Evolutionary conservation across 805 yeast genomes (phyloP).

Genomic region (Geotrichum ghanense): DNA sequence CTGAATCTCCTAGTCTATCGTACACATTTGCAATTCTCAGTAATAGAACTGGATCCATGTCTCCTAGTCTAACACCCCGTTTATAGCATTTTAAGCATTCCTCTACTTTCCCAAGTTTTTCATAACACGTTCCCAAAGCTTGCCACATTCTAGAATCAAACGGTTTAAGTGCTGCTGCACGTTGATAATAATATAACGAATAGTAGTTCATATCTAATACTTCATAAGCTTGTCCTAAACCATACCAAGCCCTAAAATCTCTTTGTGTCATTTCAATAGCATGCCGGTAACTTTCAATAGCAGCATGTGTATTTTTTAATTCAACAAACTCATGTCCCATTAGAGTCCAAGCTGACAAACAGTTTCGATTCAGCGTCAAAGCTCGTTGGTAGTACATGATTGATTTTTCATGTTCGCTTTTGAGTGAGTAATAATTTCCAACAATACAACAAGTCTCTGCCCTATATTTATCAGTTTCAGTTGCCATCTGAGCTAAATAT

Average conservation of each 20-base stretch:
- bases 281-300: conserved; percentile 85
- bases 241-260: conserved; percentile 97
- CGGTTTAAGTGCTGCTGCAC: conserved; percentile 81
- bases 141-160: conserved; percentile 93
- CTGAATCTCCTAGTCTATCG: conserved; percentile 41
- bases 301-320: conserved; percentile 91
- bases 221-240: conserved; percentile 96
- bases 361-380: conserved; percentile 61
- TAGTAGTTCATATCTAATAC: conserved; percentile 90
- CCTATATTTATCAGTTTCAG: conserved; percentile 71
- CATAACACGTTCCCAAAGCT: conserved; percentile 84
- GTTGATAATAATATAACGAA: conserved; percentile 83
- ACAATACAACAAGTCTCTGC: conserved; percentile 92
- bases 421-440: conserved; percentile 86
- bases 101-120: conserved; percentile 53
- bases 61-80: conserved; percentile 57
- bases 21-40: conserved; percentile 60
- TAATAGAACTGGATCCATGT: conserved; percentile 42
- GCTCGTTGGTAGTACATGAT: conserved; percentile 90
- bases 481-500: conserved; percentile 74
- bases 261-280: conserved; percentile 84
- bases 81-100: conserved; percentile 77
- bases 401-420: conserved; percentile 90
- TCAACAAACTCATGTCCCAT: conserved; percentile 99
- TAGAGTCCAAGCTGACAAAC: conserved; percentile 89